Evolutionary conservation across 2,329 filamentous ascomycete species (phyloP).

Genomic region (Penicillium sp.): DNA sequence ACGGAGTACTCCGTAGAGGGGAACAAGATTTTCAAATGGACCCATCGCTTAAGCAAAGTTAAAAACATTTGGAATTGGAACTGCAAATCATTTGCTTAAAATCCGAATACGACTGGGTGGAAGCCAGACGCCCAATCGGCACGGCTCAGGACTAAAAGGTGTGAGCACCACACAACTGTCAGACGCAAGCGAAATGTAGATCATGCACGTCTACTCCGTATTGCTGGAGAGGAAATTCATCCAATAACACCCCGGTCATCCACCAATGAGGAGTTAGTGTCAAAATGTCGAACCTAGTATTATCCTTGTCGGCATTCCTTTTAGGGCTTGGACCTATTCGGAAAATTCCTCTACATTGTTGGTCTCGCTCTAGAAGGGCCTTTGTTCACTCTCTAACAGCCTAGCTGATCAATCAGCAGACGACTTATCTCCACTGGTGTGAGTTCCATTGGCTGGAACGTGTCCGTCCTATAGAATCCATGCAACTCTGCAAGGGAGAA

Average conservation of each 20-base stretch:
- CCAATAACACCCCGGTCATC: not conserved
- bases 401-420: constrained; percentile 12
- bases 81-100: not conserved
- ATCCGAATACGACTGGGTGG: not conserved
- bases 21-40: not conserved
- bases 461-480: constrained; percentile 62
- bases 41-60: not conserved
- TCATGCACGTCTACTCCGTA: not conserved
- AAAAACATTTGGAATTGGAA: constrained; percentile 5
- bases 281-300: not conserved
- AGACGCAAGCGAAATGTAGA: constrained; percentile 7
- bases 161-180: constrained; percentile 1
- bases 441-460: constrained; percentile 70
- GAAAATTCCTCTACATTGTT: not conserved
- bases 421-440: constrained; percentile 50
- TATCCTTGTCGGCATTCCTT: not conserved
- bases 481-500: not conserved
- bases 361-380: not conserved
- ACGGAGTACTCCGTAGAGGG: no score
- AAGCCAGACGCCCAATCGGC: not conserved
- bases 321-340: not conserved
- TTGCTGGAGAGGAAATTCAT: not conserved
- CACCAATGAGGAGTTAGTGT: not conserved
- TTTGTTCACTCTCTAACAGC: not conserved
- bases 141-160: not conserved